Conservation (phyloP, 257 asterid species). For the Nemophila menziesii region DNA sequence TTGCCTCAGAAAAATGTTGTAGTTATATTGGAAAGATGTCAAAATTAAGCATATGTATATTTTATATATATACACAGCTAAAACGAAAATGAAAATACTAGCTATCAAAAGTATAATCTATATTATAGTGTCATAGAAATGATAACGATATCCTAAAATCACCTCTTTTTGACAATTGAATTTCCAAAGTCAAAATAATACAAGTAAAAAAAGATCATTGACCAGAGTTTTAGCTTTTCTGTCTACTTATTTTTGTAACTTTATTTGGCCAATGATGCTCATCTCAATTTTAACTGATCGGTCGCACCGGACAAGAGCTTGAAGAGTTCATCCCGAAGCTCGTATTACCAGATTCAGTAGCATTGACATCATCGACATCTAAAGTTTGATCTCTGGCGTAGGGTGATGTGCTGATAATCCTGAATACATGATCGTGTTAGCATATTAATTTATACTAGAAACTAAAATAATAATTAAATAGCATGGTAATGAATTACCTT, state of each 20-base stretch:
- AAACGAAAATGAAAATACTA: too few relatives aligned
- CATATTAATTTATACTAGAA: background rate
- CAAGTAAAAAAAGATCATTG: background rate
- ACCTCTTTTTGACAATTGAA: background rate
- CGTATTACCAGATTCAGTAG: slow-evolving; percentile 24
- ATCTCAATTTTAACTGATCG: slow-evolving; percentile 18
- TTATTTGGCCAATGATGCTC: slow-evolving; percentile 3
- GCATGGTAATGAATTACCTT: slow-evolving; percentile 37
- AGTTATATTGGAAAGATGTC: too few relatives aligned
- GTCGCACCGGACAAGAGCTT: slow-evolving; percentile 33
- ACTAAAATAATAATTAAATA: background rate
- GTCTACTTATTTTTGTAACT: slow-evolving; percentile 19
- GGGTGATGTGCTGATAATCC: slow-evolving; percentile 45
- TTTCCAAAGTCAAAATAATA: background rate
- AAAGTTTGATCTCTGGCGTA: slow-evolving; percentile 28
- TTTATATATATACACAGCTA: too few relatives aligned
- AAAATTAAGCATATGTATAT: too few relatives aligned
- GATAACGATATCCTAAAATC: background rate
- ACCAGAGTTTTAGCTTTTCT: background rate
- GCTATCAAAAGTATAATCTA: too few relatives aligned
- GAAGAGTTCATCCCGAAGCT: slow-evolving; percentile 37
- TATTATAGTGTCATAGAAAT: background rate
- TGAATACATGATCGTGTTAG: slow-evolving; percentile 11
- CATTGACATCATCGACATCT: slow-evolving; percentile 29
- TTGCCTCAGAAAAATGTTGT: too few relatives aligned